Conservation (phyloP, 257 asterid species). For the Salvia miltiorrhiza region DNA sequence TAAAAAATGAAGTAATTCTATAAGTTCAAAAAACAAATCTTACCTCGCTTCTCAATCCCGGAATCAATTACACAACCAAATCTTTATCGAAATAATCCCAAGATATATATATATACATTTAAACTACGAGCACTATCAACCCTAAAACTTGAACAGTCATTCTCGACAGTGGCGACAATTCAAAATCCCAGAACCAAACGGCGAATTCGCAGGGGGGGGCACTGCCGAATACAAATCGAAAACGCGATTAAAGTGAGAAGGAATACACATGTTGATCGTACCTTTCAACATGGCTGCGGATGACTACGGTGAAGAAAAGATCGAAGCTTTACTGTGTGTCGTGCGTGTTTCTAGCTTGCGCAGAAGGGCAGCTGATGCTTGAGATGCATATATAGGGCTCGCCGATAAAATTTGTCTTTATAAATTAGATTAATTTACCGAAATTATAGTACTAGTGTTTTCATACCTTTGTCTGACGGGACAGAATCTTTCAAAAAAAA, state of each 20-base stretch:
- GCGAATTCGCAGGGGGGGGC: background rate
- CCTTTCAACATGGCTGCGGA: conserved; percentile 44
- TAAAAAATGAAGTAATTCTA: background rate
- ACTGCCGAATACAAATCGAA: background rate
- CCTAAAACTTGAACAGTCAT: background rate
- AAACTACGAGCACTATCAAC: background rate
- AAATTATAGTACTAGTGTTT: no score
- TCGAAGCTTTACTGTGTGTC: conserved; percentile 27
- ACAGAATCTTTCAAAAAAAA: no score
- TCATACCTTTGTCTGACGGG: no score
- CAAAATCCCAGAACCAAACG: background rate
- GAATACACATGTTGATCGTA: background rate
- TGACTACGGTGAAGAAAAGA: conserved; percentile 14
- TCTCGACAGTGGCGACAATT: conserved; percentile 2
- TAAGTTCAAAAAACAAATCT: conserved; percentile 6
- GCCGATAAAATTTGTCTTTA: background rate
- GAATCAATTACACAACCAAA: conserved; percentile 11
- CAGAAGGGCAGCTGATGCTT: conserved; percentile 31
- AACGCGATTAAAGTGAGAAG: conserved; percentile 5
- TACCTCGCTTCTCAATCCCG: background rate
- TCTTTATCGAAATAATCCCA: background rate
- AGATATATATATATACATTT: background rate
- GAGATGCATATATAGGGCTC: conserved; percentile 28
- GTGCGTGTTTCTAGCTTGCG: conserved; percentile 46
- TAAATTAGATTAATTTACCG: no score